These are phyloP conservation scores for Thermomucor indicae-seudaticae DNA, from an alignment of 371 early-diverging fungal genomes.

Conservation along the genomic window DNA sequence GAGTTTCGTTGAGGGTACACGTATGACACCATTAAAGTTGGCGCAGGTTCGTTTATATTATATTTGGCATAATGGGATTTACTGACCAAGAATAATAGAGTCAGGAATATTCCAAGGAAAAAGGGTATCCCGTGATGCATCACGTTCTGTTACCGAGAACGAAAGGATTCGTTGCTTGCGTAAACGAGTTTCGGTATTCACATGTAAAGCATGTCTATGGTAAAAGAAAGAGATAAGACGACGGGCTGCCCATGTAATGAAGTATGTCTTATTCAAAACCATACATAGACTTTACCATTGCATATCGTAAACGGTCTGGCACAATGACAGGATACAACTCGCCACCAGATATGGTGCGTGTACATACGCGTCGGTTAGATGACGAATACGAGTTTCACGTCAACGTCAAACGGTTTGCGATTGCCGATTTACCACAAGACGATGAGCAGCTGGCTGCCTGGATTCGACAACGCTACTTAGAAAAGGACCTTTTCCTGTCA, in stretches of 20 bases:
- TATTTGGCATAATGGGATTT: neutral
- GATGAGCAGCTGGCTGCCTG: conserved; percentile 55
- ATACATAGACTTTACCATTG: conserved; percentile 68
- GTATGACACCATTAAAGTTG: conserved; percentile 58
- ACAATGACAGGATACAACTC: conserved; percentile 31
- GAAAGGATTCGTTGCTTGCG: conserved; percentile 74
- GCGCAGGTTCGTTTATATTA: conserved; percentile 33
- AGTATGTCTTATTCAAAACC: neutral
- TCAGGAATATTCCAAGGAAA: conserved; percentile 56
- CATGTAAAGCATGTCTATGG: conserved; percentile 68
- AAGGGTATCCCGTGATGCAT: conserved; percentile 55
- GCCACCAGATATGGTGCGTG: conserved; percentile 58
- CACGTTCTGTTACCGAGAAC: conserved; percentile 77
- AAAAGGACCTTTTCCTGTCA: conserved; percentile 60
- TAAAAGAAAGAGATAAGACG: conserved; percentile 9
- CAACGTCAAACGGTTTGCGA: conserved; percentile 52
- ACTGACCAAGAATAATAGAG: conserved; percentile 18
- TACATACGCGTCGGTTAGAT: conserved; percentile 48
- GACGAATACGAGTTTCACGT: conserved; percentile 71
- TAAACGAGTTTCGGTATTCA: conserved; percentile 54
- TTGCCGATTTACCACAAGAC: conserved; percentile 57
- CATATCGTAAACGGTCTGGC: conserved; percentile 42
- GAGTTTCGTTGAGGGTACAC: conserved; percentile 70
- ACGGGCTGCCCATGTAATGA: neutral
- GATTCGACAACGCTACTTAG: conserved; percentile 58